phyloP scores from a whole-genome alignment of 441 rosid genomes.

The Gossypium aridum region DNA sequence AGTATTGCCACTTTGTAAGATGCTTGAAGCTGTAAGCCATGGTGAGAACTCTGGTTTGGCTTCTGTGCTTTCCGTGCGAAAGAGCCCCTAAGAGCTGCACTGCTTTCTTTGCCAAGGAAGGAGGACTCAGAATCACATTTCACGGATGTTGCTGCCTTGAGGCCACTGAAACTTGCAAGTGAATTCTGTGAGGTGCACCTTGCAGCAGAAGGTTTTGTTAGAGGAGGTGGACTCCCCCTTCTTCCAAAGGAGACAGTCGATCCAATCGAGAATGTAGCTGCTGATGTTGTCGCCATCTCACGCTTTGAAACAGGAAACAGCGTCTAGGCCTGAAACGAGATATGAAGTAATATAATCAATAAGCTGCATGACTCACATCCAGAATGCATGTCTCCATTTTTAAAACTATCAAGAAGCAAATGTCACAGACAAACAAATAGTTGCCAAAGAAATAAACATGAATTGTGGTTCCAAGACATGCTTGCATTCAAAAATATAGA shows the following conservation, averaged over 20 bases:
- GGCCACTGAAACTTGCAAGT: conserved; percentile 45
- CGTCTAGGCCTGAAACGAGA: not conserved
- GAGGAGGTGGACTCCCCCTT: conserved; percentile 33
- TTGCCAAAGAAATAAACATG: not conserved
- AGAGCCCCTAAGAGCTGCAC: conserved; percentile 40
- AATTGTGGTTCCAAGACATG: not conserved
- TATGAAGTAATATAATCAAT: not conserved
- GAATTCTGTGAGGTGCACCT: conserved; percentile 34
- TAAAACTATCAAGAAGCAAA: not conserved
- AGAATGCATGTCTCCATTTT: not conserved
- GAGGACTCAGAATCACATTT: conserved; percentile 44
- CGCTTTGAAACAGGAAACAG: conserved; percentile 15
- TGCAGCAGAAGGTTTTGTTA: conserved; percentile 32
- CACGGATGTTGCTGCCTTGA: conserved; percentile 52
- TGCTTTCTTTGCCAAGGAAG: conserved; percentile 49
- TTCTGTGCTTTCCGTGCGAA: conserved; percentile 30
- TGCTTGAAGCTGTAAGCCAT: conserved; percentile 51
- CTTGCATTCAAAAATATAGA: not conserved
- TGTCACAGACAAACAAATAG: not conserved
- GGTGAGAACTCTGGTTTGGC: conserved; percentile 27
- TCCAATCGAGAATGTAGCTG: conserved; percentile 54
- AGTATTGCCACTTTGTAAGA: conserved; percentile 91
- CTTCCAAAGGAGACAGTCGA: conserved; percentile 48
- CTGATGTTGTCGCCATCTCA: conserved; percentile 78
- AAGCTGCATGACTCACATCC: not conserved